Evolutionary conservation across 2,329 filamentous ascomycete genomes (phyloP).

Genomic region (Huntiella omanensis): DNA sequence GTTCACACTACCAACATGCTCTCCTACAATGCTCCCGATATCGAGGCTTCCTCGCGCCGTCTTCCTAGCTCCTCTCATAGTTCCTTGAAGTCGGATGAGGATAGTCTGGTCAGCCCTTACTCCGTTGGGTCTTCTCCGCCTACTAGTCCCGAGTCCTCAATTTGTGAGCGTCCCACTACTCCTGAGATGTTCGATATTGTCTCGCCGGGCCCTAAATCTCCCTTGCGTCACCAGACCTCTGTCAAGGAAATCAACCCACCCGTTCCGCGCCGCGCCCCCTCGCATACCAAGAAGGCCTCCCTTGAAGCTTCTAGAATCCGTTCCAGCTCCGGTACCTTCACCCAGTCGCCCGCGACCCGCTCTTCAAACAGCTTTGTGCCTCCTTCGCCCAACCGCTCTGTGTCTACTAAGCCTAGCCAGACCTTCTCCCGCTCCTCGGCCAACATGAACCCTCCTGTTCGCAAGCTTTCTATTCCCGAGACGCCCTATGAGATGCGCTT

Average conservation of each 20-base stretch:
- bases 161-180: conserved; percentile 33
- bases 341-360: conserved; percentile 29
- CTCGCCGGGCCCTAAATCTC: conserved; percentile 23
- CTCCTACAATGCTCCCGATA: conserved; percentile 81
- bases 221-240: conserved; percentile 20
- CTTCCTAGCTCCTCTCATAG: conserved; percentile 31
- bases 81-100: conserved; percentile 41
- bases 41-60: conserved; percentile 25
- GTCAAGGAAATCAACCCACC: conserved; percentile 33
- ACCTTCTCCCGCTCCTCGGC: conserved; percentile 15
- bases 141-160: conserved; percentile 49
- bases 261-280: conserved; percentile 62
- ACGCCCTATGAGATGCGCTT: conserved; percentile 13
- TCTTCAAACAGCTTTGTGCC: conserved; percentile 29
- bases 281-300: conserved; percentile 70
- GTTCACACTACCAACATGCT: conserved; percentile 93
- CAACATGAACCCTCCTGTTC: conserved; percentile 3
- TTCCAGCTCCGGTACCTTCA: conserved; percentile 36
- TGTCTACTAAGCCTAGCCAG: conserved; percentile 12
- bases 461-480: conserved; percentile 18
- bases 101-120: conserved; percentile 44
- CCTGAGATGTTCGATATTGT: conserved; percentile 43
- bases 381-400: conserved; percentile 26
- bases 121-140: conserved; percentile 41
- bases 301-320: conserved; percentile 53